phyloP scores from a whole-genome alignment of 805 yeast species.

The Trichomonascus vanleenenianus region DNA sequence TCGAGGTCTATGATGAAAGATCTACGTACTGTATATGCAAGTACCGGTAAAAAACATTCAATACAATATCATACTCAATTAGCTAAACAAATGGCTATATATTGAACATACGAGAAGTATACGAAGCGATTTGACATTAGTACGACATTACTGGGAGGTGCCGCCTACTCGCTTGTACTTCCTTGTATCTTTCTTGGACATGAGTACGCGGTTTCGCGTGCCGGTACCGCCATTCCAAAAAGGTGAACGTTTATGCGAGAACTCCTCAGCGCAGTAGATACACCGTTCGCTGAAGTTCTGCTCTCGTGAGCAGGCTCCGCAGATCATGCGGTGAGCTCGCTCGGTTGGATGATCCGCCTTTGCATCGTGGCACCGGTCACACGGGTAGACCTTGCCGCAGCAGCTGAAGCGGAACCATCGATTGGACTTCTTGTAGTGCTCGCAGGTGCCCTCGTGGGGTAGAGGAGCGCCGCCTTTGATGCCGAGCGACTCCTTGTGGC shows the following conservation, averaged over 20 bases:
- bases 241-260: slow-evolving; percentile 27
- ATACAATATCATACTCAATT: too few species aligned
- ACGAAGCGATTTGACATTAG: too few species aligned
- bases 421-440: slow-evolving; percentile 33
- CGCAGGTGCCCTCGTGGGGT: slow-evolving; percentile 33
- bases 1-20: too few species aligned
- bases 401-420: slow-evolving; percentile 39
- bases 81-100: too few species aligned
- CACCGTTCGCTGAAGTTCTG: slow-evolving; percentile 32
- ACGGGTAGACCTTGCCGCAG: slow-evolving; percentile 35
- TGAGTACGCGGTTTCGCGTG: slow-evolving; percentile 31
- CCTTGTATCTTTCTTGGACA: slow-evolving; percentile 36
- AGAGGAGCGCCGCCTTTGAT: slow-evolving; percentile 32
- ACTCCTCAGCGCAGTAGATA: slow-evolving; percentile 31
- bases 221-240: slow-evolving; percentile 42
- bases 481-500: slow-evolving; percentile 22
- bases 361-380: slow-evolving; percentile 36
- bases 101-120: too few species aligned
- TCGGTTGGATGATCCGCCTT: slow-evolving; percentile 31
- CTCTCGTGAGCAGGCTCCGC: slow-evolving; percentile 36
- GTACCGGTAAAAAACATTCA: too few species aligned
- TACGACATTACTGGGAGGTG: too few species aligned
- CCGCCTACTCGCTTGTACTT: slow-evolving; percentile 26
- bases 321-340: slow-evolving; percentile 34
- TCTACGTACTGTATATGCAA: too few species aligned